Evolutionary conservation across 2,329 filamentous ascomycete species (phyloP).

Genomic region (Claviceps arundinis): DNA sequence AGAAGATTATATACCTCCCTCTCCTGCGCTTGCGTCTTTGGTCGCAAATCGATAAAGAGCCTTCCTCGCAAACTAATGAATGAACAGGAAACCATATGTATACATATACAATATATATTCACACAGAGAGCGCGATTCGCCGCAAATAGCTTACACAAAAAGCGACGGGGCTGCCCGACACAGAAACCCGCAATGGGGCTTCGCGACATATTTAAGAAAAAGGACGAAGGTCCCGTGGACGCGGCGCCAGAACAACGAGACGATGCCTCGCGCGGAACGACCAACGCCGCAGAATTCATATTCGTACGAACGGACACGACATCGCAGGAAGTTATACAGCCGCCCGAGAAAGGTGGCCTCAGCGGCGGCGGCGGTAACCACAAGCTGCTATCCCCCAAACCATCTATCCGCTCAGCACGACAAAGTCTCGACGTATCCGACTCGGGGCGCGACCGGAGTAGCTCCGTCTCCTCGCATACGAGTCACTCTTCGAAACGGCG

Average conservation of each 20-base stretch:
- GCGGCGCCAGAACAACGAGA: slow-evolving; percentile 22
- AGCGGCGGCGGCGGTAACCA: slow-evolving; percentile 11
- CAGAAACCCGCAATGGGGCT: slow-evolving; percentile 29
- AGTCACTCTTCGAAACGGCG: slow-evolving; percentile 30
- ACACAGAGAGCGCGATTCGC: no score
- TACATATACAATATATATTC: no score
- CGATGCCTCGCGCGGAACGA: slow-evolving; percentile 22
- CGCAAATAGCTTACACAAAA: background rate
- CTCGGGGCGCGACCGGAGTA: slow-evolving; percentile 33
- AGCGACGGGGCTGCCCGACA: background rate
- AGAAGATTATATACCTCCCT: no score
- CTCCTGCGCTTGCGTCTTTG: no score
- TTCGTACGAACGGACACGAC: slow-evolving; percentile 77
- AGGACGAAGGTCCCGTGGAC: slow-evolving; percentile 27
- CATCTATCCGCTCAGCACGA: slow-evolving; percentile 18
- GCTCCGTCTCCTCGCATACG: slow-evolving; percentile 29
- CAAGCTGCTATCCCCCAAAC: slow-evolving; percentile 16
- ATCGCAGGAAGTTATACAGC: slow-evolving; percentile 64
- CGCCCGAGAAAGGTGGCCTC: slow-evolving; percentile 30
- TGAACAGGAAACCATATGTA: no score
- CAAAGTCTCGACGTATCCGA: slow-evolving; percentile 34
- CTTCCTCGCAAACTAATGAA: no score
- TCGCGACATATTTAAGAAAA: slow-evolving; percentile 41
- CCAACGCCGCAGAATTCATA: slow-evolving; percentile 37
- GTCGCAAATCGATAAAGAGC: no score